Conservation (phyloP, 352 stramenopile species). For the Phytophthora crassamura region DNA sequence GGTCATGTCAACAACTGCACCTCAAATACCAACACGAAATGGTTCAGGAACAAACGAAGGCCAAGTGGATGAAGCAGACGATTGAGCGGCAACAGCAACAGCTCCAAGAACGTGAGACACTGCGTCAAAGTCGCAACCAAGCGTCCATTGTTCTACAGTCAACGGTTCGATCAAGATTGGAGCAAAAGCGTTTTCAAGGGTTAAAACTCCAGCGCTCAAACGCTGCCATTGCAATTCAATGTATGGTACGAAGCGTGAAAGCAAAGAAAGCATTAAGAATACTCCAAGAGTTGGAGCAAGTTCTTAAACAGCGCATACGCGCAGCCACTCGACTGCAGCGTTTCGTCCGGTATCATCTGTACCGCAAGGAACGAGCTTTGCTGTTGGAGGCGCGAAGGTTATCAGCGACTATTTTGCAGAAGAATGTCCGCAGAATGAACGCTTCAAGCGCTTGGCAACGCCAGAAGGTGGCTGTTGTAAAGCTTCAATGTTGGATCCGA, state of each 20-base stretch:
- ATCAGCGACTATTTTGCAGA: slow-evolving; percentile 60
- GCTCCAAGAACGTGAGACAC: slow-evolving; percentile 44
- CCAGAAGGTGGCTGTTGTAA: slow-evolving; percentile 19
- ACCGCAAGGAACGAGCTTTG: slow-evolving; percentile 45
- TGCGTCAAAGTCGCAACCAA: slow-evolving; percentile 41
- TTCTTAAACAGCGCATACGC: not conserved
- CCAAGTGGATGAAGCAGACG: slow-evolving; percentile 47
- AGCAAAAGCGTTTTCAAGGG: slow-evolving; percentile 71
- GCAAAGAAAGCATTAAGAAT: slow-evolving; percentile 22
- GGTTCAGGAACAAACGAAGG: slow-evolving; percentile 50
- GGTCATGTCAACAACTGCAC: slow-evolving; percentile 47
- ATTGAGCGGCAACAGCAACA: slow-evolving; percentile 49
- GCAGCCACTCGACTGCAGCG: slow-evolving; percentile 43
- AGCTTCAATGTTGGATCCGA: slow-evolving; percentile 55
- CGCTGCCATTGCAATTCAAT: slow-evolving; percentile 54
- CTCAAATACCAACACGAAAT: slow-evolving; percentile 54
- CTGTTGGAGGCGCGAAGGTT: slow-evolving; percentile 42
- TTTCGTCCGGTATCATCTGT: slow-evolving; percentile 48
- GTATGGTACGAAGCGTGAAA: slow-evolving; percentile 28
- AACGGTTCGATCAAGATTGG: slow-evolving; percentile 54
- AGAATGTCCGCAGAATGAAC: slow-evolving; percentile 45
- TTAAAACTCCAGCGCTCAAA: slow-evolving; percentile 50
- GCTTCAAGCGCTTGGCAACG: slow-evolving; percentile 4
- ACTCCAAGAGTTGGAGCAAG: slow-evolving; percentile 27
- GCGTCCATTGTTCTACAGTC: slow-evolving; percentile 74